Conservation (phyloP, 305 asterid species). For the Fraxinus xanthoxyloides region DNA sequence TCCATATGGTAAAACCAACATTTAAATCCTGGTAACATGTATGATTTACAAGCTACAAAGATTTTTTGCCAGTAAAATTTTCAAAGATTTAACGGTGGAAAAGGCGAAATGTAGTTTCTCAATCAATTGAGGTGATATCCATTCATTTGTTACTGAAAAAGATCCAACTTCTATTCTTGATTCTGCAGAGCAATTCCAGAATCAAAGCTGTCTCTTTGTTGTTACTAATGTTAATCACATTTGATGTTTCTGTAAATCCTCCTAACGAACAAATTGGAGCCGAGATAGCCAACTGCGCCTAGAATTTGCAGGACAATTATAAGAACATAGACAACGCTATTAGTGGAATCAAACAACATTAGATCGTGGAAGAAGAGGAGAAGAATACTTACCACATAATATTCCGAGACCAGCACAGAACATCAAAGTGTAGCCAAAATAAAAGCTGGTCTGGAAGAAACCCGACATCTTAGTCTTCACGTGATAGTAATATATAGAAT, state of each 20-base stretch:
- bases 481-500: slow-evolving; percentile 61
- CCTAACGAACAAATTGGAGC: slow-evolving; percentile 26
- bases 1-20: background rate
- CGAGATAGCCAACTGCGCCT: slow-evolving; percentile 36
- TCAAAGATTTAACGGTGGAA: slow-evolving; percentile 24
- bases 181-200: slow-evolving; percentile 21
- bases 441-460: slow-evolving; percentile 70
- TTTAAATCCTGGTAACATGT: slow-evolving; percentile 22
- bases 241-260: slow-evolving; percentile 33
- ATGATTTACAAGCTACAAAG: slow-evolving; percentile 42
- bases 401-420: slow-evolving; percentile 70
- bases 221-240: slow-evolving; percentile 45
- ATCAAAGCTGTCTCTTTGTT: slow-evolving; percentile 19
- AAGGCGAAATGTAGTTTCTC: slow-evolving; percentile 18
- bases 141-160: slow-evolving; percentile 28
- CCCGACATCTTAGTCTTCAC: slow-evolving; percentile 76
- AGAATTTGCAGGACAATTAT: slow-evolving; percentile 23
- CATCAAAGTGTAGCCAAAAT: slow-evolving; percentile 70
- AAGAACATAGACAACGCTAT: background rate
- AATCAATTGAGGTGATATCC: slow-evolving; percentile 22
- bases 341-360: background rate
- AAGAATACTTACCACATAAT: slow-evolving; percentile 50
- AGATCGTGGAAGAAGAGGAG: background rate
- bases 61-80: slow-evolving; percentile 14
- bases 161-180: background rate